phyloP scores from a whole-genome alignment of 2,329 filamentous ascomycete genomes.

The Westerdykella aurantiaca region DNA sequence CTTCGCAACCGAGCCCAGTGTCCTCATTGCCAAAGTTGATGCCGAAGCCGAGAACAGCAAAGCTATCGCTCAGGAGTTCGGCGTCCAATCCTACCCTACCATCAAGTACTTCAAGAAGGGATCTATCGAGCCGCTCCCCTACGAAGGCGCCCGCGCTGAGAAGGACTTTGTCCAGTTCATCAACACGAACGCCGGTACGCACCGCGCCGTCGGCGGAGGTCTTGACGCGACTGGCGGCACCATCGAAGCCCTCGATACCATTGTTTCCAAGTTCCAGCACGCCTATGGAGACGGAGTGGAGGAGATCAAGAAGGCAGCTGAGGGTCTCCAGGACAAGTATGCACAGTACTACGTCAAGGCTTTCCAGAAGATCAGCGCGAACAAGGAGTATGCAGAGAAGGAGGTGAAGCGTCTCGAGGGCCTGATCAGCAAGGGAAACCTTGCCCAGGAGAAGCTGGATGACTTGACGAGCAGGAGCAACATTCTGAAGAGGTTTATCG shows the following conservation, averaged over 20 bases:
- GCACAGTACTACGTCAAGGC: constrained; percentile 92
- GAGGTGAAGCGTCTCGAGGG: constrained; percentile 75
- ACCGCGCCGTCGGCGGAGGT: constrained; percentile 74
- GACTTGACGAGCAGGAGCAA: constrained; percentile 83
- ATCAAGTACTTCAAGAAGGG: constrained; percentile 97
- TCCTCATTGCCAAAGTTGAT: constrained; percentile 92
- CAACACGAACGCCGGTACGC: constrained; percentile 83
- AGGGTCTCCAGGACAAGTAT: constrained; percentile 68
- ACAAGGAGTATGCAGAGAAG: constrained; percentile 74
- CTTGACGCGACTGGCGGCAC: constrained; percentile 77
- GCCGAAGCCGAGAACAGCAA: constrained; percentile 85
- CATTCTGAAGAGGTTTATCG: constrained; percentile 72
- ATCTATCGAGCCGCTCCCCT: constrained; percentile 63
- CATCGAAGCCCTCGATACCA: constrained; percentile 67
- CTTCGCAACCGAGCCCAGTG: constrained; percentile 69
- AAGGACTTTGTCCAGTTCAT: constrained; percentile 70
- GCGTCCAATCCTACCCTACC: constrained; percentile 82
- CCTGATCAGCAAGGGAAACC: constrained; percentile 77
- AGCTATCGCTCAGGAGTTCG: constrained; percentile 66
- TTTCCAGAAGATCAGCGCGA: constrained; percentile 75
- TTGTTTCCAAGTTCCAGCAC: constrained; percentile 66
- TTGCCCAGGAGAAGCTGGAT: constrained; percentile 80
- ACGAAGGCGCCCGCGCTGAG: constrained; percentile 72
- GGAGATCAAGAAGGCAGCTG: constrained; percentile 67
- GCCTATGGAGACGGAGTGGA: constrained; percentile 58